Evolutionary conservation across 768 basidiomycete genomes (phyloP).

Genomic region (Boletus sp.): DNA sequence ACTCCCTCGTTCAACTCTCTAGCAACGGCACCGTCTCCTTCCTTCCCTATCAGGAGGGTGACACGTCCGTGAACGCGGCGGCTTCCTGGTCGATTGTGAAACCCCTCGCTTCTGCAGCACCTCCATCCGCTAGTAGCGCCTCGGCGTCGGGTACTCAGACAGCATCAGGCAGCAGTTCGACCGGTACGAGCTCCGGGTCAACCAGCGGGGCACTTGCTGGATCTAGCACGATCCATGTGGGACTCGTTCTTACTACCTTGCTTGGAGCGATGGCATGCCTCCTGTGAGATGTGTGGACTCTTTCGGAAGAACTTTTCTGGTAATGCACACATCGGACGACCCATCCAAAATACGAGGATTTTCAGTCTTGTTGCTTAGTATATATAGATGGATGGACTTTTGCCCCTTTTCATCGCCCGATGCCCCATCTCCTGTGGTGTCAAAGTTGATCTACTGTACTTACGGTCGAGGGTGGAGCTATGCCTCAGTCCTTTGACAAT

Average conservation of each 20-base stretch:
- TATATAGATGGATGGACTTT: background rate
- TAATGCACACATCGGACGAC: background rate
- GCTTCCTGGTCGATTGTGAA: constrained; percentile 49
- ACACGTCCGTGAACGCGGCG: constrained; percentile 39
- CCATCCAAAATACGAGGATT: background rate
- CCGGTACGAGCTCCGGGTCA: constrained; percentile 11
- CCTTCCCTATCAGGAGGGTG: constrained; percentile 53
- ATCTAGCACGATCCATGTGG: constrained; percentile 12
- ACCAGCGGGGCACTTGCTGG: constrained; percentile 10
- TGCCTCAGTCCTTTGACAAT: no score
- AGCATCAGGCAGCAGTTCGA: constrained; percentile 13
- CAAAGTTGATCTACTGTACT: background rate
- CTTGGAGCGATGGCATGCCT: constrained; percentile 17
- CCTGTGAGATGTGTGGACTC: constrained; percentile 1
- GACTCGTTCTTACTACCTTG: constrained; percentile 9
- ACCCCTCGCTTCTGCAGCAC: constrained; percentile 43
- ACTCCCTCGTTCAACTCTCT: constrained; percentile 65
- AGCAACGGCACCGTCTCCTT: constrained; percentile 57
- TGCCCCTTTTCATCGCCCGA: background rate
- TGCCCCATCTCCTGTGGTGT: background rate
- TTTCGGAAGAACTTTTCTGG: background rate
- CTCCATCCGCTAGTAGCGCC: constrained; percentile 27
- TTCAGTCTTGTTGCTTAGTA: constrained; percentile 1
- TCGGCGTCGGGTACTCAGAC: constrained; percentile 20
- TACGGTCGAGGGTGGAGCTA: background rate